Percentiles rank a stretch among this genome's conserved stretches.
These are phyloP conservation scores for Aspergillus mulundensis DNA, from an alignment of 495 filamentous ascomycete genomes.

Conservation along the genomic window DNA sequence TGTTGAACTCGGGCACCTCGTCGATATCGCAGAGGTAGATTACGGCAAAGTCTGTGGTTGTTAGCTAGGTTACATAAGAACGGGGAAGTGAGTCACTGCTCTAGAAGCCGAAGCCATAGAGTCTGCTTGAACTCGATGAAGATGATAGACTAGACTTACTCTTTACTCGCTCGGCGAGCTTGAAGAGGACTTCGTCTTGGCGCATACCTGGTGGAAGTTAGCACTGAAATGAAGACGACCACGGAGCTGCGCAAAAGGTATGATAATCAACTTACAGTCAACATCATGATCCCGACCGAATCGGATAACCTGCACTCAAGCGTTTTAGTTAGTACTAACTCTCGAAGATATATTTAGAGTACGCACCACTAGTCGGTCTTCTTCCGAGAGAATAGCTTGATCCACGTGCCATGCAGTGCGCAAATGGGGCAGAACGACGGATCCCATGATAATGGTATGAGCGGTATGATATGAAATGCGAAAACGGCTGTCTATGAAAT, in stretches of 20 bases:
- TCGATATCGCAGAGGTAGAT: constrained; percentile 98
- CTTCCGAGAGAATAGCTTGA: constrained; percentile 87
- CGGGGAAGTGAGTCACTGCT: not conserved
- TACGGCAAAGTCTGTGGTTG: constrained; percentile 55
- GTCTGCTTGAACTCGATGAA: not conserved
- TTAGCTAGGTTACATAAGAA: not conserved
- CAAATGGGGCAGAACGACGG: constrained; percentile 89
- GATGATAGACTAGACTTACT: constrained; percentile 27
- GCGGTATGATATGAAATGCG: not conserved
- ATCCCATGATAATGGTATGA: constrained; percentile 59
- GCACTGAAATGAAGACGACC: constrained; percentile 5
- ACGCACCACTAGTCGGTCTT: constrained; percentile 84
- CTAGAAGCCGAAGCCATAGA: not conserved
- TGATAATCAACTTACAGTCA: constrained; percentile 36
- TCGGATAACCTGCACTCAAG: constrained; percentile 51
- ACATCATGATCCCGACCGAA: constrained; percentile 80
- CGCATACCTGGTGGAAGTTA: constrained; percentile 60
- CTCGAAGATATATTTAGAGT: not conserved
- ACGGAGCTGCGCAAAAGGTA: not conserved
- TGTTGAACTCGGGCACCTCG: constrained; percentile 93
- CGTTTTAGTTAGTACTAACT: not conserved
- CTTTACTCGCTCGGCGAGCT: constrained; percentile 50
- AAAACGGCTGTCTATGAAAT: not conserved
- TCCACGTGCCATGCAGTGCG: constrained; percentile 94
- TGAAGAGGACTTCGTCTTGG: constrained; percentile 91